Percentiles rank a stretch among this genome's conserved stretches.
phyloP scores from a whole-genome alignment of 495 filamentous ascomycete species.

The Friedmanniomyces simplex region DNA sequence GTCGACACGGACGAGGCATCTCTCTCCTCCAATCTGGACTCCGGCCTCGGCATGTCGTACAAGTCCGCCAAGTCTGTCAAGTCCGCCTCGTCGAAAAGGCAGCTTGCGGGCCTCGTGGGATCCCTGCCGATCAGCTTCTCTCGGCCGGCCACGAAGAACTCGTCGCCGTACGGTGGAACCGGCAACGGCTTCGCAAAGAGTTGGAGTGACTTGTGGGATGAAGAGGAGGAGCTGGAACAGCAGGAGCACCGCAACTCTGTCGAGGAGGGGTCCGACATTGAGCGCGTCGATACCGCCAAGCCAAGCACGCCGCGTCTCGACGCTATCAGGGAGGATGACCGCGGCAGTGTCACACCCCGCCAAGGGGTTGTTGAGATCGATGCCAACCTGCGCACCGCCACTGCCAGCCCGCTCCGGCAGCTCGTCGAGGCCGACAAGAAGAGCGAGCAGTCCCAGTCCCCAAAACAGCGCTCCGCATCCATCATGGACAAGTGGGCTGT shows the following conservation, averaged over 20 bases:
- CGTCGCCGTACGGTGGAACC: conserved; percentile 36
- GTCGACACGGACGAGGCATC: conserved; percentile 58
- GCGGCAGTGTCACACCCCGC: conserved; percentile 28
- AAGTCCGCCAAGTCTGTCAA: conserved; percentile 46
- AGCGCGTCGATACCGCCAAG: conserved; percentile 27
- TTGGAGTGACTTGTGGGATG: conserved; percentile 95
- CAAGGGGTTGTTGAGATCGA: conserved; percentile 29
- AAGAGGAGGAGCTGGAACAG: conserved; percentile 63
- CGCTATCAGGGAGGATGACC: conserved; percentile 17
- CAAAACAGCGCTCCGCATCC: conserved; percentile 38
- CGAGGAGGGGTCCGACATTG: conserved; percentile 19
- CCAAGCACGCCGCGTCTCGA: conserved; percentile 21
- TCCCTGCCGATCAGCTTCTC: conserved; percentile 62
- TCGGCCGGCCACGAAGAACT: conserved; percentile 34
- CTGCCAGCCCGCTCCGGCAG: conserved; percentile 14
- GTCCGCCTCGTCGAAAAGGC: conserved; percentile 13
- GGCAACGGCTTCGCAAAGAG: conserved; percentile 73
- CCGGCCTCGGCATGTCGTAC: conserved; percentile 58
- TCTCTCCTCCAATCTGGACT: conserved; percentile 67
- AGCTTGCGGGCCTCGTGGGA: conserved; percentile 45
- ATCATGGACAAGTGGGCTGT: conserved; percentile 77
- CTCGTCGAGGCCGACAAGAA: conserved; percentile 55
- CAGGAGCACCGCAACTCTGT: conserved; percentile 31
- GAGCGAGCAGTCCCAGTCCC: conserved; percentile 37
- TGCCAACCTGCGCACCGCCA: conserved; percentile 27